phyloP scores from a whole-genome alignment of 1,284 basidiomycete genomes.

The Moesziomyces aphidis region DNA sequence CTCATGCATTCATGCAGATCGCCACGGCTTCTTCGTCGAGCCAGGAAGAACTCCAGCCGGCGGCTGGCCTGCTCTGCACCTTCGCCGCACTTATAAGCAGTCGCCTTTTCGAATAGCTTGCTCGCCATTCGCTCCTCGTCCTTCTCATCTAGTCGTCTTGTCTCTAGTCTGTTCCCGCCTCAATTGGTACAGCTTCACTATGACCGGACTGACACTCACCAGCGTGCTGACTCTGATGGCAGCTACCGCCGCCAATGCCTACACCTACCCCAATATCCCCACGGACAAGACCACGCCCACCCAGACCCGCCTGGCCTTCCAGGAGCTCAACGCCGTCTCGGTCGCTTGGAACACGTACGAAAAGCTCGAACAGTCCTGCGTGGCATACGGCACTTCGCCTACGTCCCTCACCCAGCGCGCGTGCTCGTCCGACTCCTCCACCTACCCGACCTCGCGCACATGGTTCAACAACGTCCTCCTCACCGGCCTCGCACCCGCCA shows the following conservation, averaged over 20 bases:
- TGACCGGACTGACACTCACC: slow-evolving; percentile 23
- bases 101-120: no score
- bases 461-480: slow-evolving; percentile 51
- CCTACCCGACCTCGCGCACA: slow-evolving; percentile 54
- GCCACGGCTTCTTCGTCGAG: neutral
- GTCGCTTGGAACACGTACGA: slow-evolving; percentile 57
- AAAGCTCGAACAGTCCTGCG: slow-evolving; percentile 32
- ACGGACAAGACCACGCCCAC: slow-evolving; percentile 52
- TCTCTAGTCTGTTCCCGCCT: no score
- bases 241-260: slow-evolving; percentile 5
- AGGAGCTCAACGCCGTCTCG: slow-evolving; percentile 40
- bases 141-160: no score
- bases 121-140: no score
- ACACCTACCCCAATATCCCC: slow-evolving; percentile 32
- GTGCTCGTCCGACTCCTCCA: slow-evolving; percentile 40
- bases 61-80: no score
- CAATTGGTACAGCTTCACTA: neutral
- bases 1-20: neutral
- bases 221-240: slow-evolving; percentile 16
- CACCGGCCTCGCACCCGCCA: slow-evolving; percentile 31
- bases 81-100: no score
- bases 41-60: neutral
- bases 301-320: slow-evolving; percentile 44
- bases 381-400: slow-evolving; percentile 36
- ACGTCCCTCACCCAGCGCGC: slow-evolving; percentile 11